Base-by-base conservation (phyloP, 805 yeast genomes). In the Wickerhamiella kurtzmanii region DNA sequence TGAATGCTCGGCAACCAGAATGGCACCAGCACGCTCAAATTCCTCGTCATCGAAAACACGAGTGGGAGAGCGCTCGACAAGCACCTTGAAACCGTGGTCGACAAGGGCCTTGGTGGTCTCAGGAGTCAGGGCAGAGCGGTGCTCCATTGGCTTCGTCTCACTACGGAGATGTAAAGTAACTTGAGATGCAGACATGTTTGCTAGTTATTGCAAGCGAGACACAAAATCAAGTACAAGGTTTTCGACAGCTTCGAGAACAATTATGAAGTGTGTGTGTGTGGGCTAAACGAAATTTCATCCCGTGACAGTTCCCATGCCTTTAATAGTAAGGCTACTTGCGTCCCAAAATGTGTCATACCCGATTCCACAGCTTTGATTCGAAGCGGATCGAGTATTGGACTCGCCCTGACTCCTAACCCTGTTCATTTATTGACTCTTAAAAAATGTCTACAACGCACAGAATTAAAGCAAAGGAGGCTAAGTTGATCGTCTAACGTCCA, bases 71-170 rank as follows among this genome's bases (percentile, higher is more conserved):
- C 86, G 81, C 68, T 92, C 99, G 45, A 92, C 96, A 56, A 71
- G 85, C 42, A 92, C 76, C 56, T 80, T 77, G 70, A 85, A 92
- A 41, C 94, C 88, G 49, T 80, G 85, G 38, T 50, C 59, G 51
- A 85, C 65, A 53, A 92, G 73, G 58, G 79, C 74, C 67, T 84
- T 82, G 56, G 94, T 80, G 37, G 96, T 84, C 40, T 85, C 67
- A 28, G 99, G 99, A 1, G 98, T 87, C 58, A 92, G 73, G 41
- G 95, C 96, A 40, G 97, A 95, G 71, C 98, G 82, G 52, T 94
- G 95, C 70, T 92, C 99, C 60, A 86, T 69, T 22, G 97, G 95
- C 76, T 92, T 92, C 59, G 92, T 83, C 66, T 92, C 98, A 32
- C 96, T 96, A 72, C 99, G 82, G 52, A 92, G 71, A 60, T 92